Evolutionary conservation across 331 rosid genomes (phyloP), one percentile per base, ranked within the genome.

Genomic region (Pyracantha coccinea): DNA sequence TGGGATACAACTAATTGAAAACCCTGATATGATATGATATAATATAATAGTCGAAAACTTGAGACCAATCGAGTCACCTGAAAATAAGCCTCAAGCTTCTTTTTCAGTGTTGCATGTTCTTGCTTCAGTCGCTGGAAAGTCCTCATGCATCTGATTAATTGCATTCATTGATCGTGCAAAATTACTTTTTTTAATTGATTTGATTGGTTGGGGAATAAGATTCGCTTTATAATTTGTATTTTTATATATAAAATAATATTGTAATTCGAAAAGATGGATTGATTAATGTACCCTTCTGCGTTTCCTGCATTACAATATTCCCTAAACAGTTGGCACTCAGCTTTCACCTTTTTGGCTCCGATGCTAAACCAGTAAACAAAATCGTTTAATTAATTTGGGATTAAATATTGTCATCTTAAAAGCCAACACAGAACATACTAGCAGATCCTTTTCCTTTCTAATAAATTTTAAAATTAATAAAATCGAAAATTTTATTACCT

Each of bases 331-430:
- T 85, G 87, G 85, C 91, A 84, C 84, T 93, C 97, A 77, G 88
- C 94, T 91, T 91, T 85, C 85, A 93, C 94, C 85, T 87, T 93
- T 79, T 88, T 91, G 86, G 96, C 98, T 78, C 98, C 98, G 25
- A 93, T 93, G 85, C 98, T 91, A 88, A 86, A 85, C 59, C 82
- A 53, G 28, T 35, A 60, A 52, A 17, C 3, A 52, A 52, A 52
- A 52, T 52, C 47, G 47, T 41, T 41, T 41, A 41, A 41, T 63
- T 59, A 14, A 23, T 6, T 63, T 14, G 41, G 77, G 65, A 72
- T 74, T 53, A 50, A 81, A 71, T 64, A 65, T 38, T 87, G 75
- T 72, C 76, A 50, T 53, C 28, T 50, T 47, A 31, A 84, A 71
- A 79, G 79, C 80, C 83, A 84, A 62, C 82, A 86, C 21, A 71